Conservation (phyloP, 1,284 basidiomycete species). For the Cutaneotrichosporon cavernicola region DNA sequence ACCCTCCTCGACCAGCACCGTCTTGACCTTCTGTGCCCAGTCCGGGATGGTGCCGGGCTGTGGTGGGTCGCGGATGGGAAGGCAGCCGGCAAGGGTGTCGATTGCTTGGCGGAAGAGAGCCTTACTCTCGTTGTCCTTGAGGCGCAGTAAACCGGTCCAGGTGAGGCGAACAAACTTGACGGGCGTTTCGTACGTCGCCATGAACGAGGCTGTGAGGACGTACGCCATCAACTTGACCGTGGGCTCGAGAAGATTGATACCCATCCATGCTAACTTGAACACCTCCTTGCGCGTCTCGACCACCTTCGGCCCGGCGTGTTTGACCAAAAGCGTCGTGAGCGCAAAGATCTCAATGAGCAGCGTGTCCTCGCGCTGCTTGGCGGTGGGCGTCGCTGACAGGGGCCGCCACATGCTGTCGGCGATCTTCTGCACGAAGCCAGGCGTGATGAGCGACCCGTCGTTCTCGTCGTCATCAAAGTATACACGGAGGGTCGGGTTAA, state of each 20-base stretch:
- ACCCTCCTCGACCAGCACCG: constrained; percentile 86
- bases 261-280: constrained; percentile 93
- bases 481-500: constrained; percentile 84
- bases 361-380: constrained; percentile 46
- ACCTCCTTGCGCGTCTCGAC: constrained; percentile 86
- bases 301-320: constrained; percentile 74
- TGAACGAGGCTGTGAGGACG: constrained; percentile 90
- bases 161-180: constrained; percentile 92
- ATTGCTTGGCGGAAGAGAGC: constrained; percentile 80
- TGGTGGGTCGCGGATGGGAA: constrained; percentile 62
- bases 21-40: constrained; percentile 88
- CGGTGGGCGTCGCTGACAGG: constrained; percentile 31
- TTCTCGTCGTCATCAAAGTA: constrained; percentile 59
- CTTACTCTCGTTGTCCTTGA: constrained; percentile 72
- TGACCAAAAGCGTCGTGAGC: constrained; percentile 84
- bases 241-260: constrained; percentile 63
- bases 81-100: constrained; percentile 84
- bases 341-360: constrained; percentile 90
- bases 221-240: constrained; percentile 94
- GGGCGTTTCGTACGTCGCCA: constrained; percentile 85
- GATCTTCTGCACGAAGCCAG: constrained; percentile 38
- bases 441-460: constrained; percentile 43
- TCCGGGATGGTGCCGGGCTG: constrained; percentile 62
- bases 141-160: constrained; percentile 88
- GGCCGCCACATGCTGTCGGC: constrained; percentile 49